Conservation (phyloP, 2,329 filamentous ascomycete species). For the Metarhizium brunneum region DNA sequence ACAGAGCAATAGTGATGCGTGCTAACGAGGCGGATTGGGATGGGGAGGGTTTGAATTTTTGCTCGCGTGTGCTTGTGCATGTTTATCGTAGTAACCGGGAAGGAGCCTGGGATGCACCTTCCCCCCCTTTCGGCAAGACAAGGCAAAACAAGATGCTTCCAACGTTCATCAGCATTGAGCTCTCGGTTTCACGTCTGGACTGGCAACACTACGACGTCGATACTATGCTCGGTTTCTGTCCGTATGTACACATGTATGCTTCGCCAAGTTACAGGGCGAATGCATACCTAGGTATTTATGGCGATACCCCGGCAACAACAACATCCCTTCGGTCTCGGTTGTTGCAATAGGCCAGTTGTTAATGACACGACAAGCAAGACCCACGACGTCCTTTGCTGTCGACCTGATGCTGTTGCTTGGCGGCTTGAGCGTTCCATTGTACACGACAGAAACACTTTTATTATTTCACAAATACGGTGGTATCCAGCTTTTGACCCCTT, state of each 20-base stretch:
- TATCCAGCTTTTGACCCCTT: too few relatives aligned
- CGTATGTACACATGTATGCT: background rate
- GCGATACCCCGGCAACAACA: background rate
- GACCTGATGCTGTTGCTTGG: background rate
- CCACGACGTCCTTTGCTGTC: background rate
- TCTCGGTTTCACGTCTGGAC: background rate
- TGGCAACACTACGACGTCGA: background rate
- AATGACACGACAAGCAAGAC: background rate
- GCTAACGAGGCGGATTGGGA: background rate
- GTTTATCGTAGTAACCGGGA: too few relatives aligned
- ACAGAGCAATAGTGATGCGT: background rate
- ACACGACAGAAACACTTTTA: too few relatives aligned
- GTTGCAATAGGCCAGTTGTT: background rate
- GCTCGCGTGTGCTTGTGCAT: too few relatives aligned
- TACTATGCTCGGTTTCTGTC: background rate
- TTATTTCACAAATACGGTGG: too few relatives aligned
- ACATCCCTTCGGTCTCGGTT: background rate
- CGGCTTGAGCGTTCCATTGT: background rate
- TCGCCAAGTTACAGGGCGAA: background rate
- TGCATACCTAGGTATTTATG: background rate
- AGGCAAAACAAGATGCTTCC: too few relatives aligned
- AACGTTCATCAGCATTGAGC: background rate
- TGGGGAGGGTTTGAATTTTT: too few relatives aligned
- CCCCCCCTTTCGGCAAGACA: too few relatives aligned
- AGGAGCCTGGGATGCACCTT: too few relatives aligned